Conservation (phyloP, 169 alveolate species). For the Plasmodium fragile region DNA sequence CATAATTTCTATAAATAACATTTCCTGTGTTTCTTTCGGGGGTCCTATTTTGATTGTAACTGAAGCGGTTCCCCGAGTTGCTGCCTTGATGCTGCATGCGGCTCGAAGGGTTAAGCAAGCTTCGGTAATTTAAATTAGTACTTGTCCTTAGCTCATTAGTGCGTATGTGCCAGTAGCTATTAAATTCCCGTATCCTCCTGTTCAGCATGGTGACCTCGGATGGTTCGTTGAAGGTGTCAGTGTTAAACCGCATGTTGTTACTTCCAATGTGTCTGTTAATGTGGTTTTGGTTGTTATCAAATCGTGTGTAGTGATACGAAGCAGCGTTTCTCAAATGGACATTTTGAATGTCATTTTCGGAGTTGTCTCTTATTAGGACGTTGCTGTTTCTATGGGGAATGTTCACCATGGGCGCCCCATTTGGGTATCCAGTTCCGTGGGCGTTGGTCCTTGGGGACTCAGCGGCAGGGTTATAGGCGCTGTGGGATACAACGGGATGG, state of each 20-base stretch:
- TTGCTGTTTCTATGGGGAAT: neutral
- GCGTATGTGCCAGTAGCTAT: constrained; percentile 30
- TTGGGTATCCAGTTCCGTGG: neutral
- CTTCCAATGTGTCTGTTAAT: neutral
- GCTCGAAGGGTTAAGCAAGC: neutral
- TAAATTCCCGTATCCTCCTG: constrained; percentile 57
- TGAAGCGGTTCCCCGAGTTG: constrained; percentile 8
- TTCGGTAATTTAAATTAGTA: neutral
- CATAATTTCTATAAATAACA: constrained; percentile 9
- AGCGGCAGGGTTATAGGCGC: neutral
- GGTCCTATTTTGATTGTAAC: constrained; percentile 17
- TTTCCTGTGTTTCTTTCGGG: constrained; percentile 32
- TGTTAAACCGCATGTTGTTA: neutral
- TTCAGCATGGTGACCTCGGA: constrained; percentile 73
- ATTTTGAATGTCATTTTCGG: constrained; percentile 5
- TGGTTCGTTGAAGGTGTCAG: constrained; percentile 41
- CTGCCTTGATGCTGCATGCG: neutral
- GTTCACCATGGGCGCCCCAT: neutral
- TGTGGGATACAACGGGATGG: neutral
- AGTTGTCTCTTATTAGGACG: neutral
- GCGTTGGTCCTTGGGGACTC: neutral
- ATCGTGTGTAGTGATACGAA: neutral
- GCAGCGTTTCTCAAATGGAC: neutral
- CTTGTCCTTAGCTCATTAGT: constrained; percentile 6
- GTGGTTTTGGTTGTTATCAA: neutral